phyloP scores from a whole-genome alignment of 176 grass and related monocot genomes.

The Eleusine coracana region DNA sequence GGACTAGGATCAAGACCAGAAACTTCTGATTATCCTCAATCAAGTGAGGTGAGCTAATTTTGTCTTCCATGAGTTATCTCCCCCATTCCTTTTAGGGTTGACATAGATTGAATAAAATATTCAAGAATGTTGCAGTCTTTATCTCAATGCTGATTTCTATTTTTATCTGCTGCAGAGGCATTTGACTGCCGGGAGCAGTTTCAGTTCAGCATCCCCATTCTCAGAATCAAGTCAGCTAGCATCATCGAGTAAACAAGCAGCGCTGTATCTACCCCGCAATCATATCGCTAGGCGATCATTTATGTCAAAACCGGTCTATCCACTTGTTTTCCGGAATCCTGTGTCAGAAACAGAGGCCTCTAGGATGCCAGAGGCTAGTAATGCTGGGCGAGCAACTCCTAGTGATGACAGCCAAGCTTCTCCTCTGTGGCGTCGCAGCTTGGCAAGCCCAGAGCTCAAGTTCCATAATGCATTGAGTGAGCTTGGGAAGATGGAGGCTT shows the following conservation, averaged over 20 bases:
- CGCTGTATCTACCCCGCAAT: constrained; percentile 58
- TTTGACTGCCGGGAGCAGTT: constrained; percentile 68
- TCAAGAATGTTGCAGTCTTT: background rate
- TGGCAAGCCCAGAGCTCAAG: constrained; percentile 77
- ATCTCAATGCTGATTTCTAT: constrained; percentile 16
- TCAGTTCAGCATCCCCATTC: constrained; percentile 78
- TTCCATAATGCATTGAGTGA: constrained; percentile 72
- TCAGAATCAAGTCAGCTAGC: constrained; percentile 76
- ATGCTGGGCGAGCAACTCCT: constrained; percentile 59
- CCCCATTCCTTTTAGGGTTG: background rate
- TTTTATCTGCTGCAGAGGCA: constrained; percentile 67
- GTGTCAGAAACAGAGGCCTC: constrained; percentile 72
- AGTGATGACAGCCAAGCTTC: constrained; percentile 71
- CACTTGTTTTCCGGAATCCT: constrained; percentile 81
- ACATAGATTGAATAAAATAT: constrained; percentile 19
- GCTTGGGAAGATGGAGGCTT: constrained; percentile 80
- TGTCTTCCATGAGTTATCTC: constrained; percentile 19
- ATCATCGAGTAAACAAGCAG: constrained; percentile 69
- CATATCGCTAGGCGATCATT: constrained; percentile 79
- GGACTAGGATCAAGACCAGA: constrained; percentile 75
- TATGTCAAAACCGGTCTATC: constrained; percentile 97
- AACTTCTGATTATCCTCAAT: constrained; percentile 59
- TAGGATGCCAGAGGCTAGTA: constrained; percentile 62
- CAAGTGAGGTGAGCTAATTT: constrained; percentile 70
- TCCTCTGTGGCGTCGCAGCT: constrained; percentile 59